Base-by-base conservation (phyloP, 139 green algal genomes). In the Pycnococcus provasolii region DNA sequence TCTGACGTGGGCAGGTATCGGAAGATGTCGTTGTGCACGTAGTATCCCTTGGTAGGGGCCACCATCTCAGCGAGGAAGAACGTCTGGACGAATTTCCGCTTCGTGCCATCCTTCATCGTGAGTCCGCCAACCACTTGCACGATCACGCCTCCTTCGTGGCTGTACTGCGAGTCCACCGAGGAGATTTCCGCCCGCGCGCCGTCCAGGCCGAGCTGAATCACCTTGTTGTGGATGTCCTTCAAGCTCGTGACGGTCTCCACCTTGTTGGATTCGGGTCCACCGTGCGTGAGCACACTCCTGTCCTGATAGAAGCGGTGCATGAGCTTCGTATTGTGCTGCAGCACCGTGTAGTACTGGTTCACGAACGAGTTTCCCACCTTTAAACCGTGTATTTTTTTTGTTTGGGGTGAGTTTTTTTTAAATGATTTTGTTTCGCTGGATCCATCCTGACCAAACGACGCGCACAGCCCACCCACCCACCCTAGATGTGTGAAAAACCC, bases 11-110 rank as follows among this genome's bases (percentile, higher is more conserved):
- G 40, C 26, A 86, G 64, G 64, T 82, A 90, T 45, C 86, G 82
- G 46, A 95, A 83, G 2, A 94, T 82, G 74, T 96, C 89, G 64
- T 96, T 96, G 5, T 94, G 81, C 2, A 96, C 89, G 67, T 80
- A 96, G 74, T 85, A 96, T 5, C 89, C 89, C 54, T 86, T 88
- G 45, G 94, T 86, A 26, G 26, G 26, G 26, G 26, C 26, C 26
- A 26, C 26, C 73, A 95, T 89, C 0, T 80, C 73, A 0, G 89
- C 89, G 45, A 96, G 72, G 77, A 96, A 95, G 71, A 96, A 96
- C 64, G 78, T 88, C 72, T 96, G 89, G 48, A 87, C 83, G 61
- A 95, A 96, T 15, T 67, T 70, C 26, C 71, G 71, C 6, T 43
- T 9, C 6, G 11, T 3, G 0, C 67, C 11, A 42, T 81, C 81